Base-by-base conservation (phyloP, 192 early-diverging fungal species). In the Gigaspora rosea region DNA sequence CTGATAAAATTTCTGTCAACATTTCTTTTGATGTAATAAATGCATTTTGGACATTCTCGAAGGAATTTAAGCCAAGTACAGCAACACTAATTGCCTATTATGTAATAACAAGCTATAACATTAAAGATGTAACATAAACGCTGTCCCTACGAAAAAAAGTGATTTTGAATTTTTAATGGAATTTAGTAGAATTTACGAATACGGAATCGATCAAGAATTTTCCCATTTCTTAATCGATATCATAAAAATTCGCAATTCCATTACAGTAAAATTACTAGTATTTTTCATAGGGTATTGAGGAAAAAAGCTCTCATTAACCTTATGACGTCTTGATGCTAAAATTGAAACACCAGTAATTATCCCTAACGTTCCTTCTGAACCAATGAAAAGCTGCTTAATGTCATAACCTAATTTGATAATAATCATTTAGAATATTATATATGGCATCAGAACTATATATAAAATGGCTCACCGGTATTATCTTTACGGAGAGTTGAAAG, bases 301-400 rank as follows among this genome's bases (percentile, higher is more conserved):
- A 1, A 41, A 41, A 6, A 2, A 7, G 41, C 7, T 41, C 41
- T 41, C 41, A 56, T 33, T 56, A 80, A 81, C 89, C 27, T 86
- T 88, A 2, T 95, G 87, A 18, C 91, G 83, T 56, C 83, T 86
- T 27, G 97, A 96, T 6, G 95, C 90, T 1, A 91, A 75, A 48
- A 99, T 92, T 0, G 96, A 95, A 16, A 98, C 94, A 49, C 90
- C 94, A 0, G 97, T 98, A 65, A 99, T 90, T 50, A 99, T 86
- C 2, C 97, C 97, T 67, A 99, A 82, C 5, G 95, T 95, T 35
- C 97, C 97, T 80, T 99, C 97, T 13, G 95, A 89, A 10, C 97
- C 97, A 71, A 99, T 97, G 79, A 99, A 98, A 46, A 99, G 86
- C 82, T 99, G 97, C 85, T 99, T 99, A 48, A 99, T 80, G 78